These are phyloP conservation scores for Heliamphora pulchella DNA, from an alignment of 179 eudicot species.

Conservation along the genomic window DNA sequence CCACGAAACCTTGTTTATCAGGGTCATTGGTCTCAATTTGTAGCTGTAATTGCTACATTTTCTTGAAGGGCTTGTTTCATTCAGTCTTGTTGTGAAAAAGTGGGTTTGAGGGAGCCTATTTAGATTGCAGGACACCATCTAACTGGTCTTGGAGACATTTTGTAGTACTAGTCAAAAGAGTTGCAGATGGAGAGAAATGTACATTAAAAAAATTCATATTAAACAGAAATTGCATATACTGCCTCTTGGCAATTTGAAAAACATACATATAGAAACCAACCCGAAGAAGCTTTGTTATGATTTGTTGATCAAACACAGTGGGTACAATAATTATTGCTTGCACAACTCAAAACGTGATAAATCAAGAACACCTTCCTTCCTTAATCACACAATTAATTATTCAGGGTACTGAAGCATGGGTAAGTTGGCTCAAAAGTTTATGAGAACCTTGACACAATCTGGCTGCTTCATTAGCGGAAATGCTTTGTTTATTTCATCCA, in stretches of 20 bases:
- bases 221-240: neutral
- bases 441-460: conserved; percentile 38
- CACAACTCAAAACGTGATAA: neutral
- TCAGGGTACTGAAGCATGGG: neutral
- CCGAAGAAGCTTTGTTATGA: neutral
- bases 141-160: neutral
- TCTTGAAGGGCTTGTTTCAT: neutral
- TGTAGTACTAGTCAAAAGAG: too few relatives aligned
- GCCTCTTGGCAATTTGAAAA: neutral
- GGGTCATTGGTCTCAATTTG: conserved; percentile 1
- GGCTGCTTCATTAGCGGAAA: conserved; percentile 34
- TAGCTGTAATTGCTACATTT: neutral
- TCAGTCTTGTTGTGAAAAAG: neutral
- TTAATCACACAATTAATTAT: neutral
- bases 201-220: neutral
- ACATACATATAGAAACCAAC: neutral
- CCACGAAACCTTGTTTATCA: conserved; percentile 1
- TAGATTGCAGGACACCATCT: too few relatives aligned
- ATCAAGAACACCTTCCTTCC: neutral
- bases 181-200: neutral
- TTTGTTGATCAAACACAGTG: neutral
- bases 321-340: neutral
- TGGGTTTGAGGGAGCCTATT: neutral
- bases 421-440: conserved; percentile 19
- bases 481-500: conserved; percentile 37